Conservation (phyloP, 2,329 filamentous ascomycete genomes). For the Stagonosporopsis tanaceti region DNA sequence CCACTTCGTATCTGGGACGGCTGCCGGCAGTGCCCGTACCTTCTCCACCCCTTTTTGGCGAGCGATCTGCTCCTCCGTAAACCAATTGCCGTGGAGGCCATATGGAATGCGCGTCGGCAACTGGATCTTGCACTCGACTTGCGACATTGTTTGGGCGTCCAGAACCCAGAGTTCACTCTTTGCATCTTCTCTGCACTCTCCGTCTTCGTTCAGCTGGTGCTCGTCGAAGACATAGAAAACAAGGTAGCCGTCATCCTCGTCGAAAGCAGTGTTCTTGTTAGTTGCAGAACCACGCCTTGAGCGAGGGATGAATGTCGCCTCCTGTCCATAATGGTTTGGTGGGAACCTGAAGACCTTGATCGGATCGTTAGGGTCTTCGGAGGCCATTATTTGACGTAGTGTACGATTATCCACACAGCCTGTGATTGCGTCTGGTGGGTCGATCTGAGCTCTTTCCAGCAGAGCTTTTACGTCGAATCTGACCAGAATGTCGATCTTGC, state of each 20-base stretch:
- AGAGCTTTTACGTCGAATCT: conserved; percentile 66
- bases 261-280: conserved; percentile 7
- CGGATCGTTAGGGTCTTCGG: conserved; percentile 56
- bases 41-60: conserved; percentile 38
- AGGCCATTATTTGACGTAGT: conserved; percentile 61
- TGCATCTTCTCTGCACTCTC: conserved; percentile 52
- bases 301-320: conserved; percentile 69
- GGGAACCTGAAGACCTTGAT: conserved; percentile 71
- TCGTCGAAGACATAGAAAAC: conserved; percentile 77
- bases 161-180: conserved; percentile 73
- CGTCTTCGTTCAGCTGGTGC: conserved; percentile 63
- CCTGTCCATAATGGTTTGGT: conserved; percentile 68
- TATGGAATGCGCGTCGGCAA: conserved; percentile 75
- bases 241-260: conserved; percentile 72
- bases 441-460: conserved; percentile 60
- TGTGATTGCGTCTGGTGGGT: conserved; percentile 59
- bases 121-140: conserved; percentile 65
- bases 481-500: conserved; percentile 71
- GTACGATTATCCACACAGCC: conserved; percentile 69
- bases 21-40: conserved; percentile 30
- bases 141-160: conserved; percentile 68
- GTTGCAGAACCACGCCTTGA: conserved; percentile 15
- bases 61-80: conserved; percentile 45
- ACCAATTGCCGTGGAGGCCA: conserved; percentile 62
- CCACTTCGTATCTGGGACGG: conserved; percentile 15